phyloP scores from a whole-genome alignment of 1,284 basidiomycete genomes.

The Sporisorium sorghi region DNA sequence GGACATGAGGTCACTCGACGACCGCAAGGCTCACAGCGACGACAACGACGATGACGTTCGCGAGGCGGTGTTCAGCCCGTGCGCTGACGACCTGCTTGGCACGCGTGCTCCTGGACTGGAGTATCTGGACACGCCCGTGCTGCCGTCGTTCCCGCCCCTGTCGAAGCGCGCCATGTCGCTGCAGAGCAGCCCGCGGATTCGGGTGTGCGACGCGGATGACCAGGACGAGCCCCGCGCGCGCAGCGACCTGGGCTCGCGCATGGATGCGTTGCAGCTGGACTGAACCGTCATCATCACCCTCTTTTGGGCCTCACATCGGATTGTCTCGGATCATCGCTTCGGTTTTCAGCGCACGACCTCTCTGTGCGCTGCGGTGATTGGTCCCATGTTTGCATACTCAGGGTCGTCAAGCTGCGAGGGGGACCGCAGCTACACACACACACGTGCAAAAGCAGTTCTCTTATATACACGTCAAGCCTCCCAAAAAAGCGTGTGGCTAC shows the following conservation, averaged over 20 bases:
- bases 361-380: neutral
- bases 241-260: slow-evolving; percentile 17
- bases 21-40: slow-evolving; percentile 4
- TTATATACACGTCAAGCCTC: slow-evolving; percentile 8
- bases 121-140: slow-evolving; percentile 13
- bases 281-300: neutral
- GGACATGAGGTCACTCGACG: slow-evolving; percentile 13
- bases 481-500: neutral
- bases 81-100: slow-evolving; percentile 33
- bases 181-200: slow-evolving; percentile 32
- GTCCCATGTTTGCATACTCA: neutral
- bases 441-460: no score
- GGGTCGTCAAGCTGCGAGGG: slow-evolving; percentile 4
- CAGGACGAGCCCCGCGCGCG: slow-evolving; percentile 7
- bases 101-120: slow-evolving; percentile 9
- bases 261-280: slow-evolving; percentile 23
- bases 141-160: slow-evolving; percentile 20
- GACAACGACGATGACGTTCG: slow-evolving; percentile 17
- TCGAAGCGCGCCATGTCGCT: slow-evolving; percentile 15
- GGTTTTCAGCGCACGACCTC: neutral
- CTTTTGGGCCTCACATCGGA: neutral
- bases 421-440: neutral
- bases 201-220: slow-evolving; percentile 7
- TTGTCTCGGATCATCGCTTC: neutral
- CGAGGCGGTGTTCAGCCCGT: slow-evolving; percentile 40